phyloP scores from a whole-genome alignment of 2,329 filamentous ascomycete species.

The Myriosclerotinia duriaeana region DNA sequence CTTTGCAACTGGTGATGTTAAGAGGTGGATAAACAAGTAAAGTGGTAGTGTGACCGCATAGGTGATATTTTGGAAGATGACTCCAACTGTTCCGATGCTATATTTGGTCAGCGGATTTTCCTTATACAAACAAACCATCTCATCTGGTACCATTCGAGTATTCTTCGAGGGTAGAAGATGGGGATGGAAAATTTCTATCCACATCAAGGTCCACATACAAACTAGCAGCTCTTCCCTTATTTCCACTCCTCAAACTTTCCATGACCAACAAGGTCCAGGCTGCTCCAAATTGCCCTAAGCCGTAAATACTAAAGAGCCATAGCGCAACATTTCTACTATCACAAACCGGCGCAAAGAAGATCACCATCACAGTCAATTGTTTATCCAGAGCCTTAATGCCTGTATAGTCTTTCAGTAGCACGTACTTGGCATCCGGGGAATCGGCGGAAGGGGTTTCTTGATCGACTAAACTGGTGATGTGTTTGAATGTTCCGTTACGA shows the following conservation, averaged over 20 bases:
- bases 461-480: conserved; percentile 24
- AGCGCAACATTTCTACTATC: conserved; percentile 27
- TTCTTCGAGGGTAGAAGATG: too few species aligned
- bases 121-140: background rate
- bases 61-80: conserved; percentile 45
- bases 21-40: conserved; percentile 46
- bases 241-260: conserved; percentile 48
- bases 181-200: background rate
- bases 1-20: conserved; percentile 44
- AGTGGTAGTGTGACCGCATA: conserved; percentile 48
- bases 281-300: conserved; percentile 37
- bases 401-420: conserved; percentile 32
- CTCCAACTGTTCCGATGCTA: conserved; percentile 44
- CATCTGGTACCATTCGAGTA: background rate
- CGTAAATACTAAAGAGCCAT: conserved; percentile 31
- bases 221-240: conserved; percentile 44
- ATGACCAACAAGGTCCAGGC: conserved; percentile 42
- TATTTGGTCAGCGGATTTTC: conserved; percentile 18
- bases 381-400: conserved; percentile 32
- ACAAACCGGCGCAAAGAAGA: conserved; percentile 36
- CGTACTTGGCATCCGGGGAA: conserved; percentile 29
- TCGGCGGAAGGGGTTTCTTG: conserved; percentile 20
- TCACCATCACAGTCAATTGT: conserved; percentile 31
- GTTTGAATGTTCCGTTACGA: conserved; percentile 32
- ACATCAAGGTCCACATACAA: conserved; percentile 41